Evolutionary conservation across 1,284 basidiomycete genomes (phyloP).

Genomic region (Exobasidium rhododendri): DNA sequence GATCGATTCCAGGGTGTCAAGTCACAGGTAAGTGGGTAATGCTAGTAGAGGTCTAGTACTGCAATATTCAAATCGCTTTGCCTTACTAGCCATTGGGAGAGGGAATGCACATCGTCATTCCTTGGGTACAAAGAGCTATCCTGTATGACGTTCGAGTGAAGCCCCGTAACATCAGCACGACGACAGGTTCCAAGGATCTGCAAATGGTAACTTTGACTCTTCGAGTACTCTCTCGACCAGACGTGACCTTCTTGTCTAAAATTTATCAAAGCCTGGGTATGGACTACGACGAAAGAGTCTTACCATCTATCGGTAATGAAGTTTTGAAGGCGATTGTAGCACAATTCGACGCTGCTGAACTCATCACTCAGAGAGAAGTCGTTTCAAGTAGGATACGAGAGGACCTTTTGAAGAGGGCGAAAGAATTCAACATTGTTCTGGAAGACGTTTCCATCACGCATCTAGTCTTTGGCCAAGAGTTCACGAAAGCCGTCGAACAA

Average conservation of each 20-base stretch:
- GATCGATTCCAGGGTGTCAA: slow-evolving; percentile 89
- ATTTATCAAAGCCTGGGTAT: slow-evolving; percentile 92
- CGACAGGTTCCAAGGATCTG: slow-evolving; percentile 89
- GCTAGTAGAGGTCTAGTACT: not conserved
- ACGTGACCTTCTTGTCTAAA: slow-evolving; percentile 78
- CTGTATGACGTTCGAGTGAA: slow-evolving; percentile 97
- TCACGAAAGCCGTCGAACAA: slow-evolving; percentile 84
- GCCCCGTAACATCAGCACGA: slow-evolving; percentile 93
- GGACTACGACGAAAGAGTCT: slow-evolving; percentile 92
- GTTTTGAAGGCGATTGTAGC: slow-evolving; percentile 93
- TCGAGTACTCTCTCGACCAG: slow-evolving; percentile 89
- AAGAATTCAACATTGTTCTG: slow-evolving; percentile 91
- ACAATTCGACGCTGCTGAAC: slow-evolving; percentile 96
- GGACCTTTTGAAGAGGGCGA: slow-evolving; percentile 86
- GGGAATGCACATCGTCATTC: slow-evolving; percentile 96
- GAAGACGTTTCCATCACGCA: slow-evolving; percentile 91
- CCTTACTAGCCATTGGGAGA: slow-evolving; percentile 56
- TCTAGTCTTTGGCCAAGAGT: slow-evolving; percentile 62
- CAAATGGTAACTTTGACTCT: slow-evolving; percentile 93
- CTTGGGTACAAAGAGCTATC: slow-evolving; percentile 85
- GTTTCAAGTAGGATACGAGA: slow-evolving; percentile 88
- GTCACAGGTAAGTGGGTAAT: slow-evolving; percentile 18
- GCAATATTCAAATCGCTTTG: not conserved
- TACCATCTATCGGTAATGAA: slow-evolving; percentile 78
- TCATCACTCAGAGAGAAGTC: slow-evolving; percentile 69